These are phyloP conservation scores for Globisporangium ultimum DNA, from an alignment of 352 stramenopile genomes.

Conservation along the genomic window DNA sequence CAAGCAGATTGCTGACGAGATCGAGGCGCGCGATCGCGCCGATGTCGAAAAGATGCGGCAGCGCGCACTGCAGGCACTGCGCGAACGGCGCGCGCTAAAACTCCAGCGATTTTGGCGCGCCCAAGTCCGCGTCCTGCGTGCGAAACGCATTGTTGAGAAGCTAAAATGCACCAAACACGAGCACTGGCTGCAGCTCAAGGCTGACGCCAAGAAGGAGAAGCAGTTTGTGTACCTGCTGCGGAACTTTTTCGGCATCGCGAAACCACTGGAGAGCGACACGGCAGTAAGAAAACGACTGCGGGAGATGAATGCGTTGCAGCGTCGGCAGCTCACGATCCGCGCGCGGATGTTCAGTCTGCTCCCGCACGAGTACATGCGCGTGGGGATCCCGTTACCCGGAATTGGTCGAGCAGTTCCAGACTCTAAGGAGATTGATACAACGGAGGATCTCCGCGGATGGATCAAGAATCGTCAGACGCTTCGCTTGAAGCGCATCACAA, in stretches of 20 bases:
- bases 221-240: conserved; percentile 32
- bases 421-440: conserved; percentile 35
- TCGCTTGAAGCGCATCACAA: conserved; percentile 16
- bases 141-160: conserved; percentile 18
- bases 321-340: conserved; percentile 43
- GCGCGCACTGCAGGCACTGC: conserved; percentile 21
- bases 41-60: conserved; percentile 44
- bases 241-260: conserved; percentile 37
- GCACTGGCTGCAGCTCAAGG: conserved; percentile 33
- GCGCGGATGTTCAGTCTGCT: conserved; percentile 56
- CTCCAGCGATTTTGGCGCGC: conserved; percentile 59
- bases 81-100: conserved; percentile 25
- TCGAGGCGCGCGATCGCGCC: conserved; percentile 37
- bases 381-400: conserved; percentile 56
- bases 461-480: conserved; percentile 47
- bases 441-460: conserved; percentile 50
- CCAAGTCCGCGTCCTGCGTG: conserved; percentile 28
- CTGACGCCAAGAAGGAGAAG: conserved; percentile 28
- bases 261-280: conserved; percentile 38
- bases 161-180: conserved; percentile 26
- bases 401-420: conserved; percentile 22
- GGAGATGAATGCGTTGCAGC: conserved; percentile 43
- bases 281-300: conserved; percentile 32
- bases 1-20: conserved; percentile 28
- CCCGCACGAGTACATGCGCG: conserved; percentile 53